Percentiles rank a stretch among this genome's conserved stretches.
Evolutionary conservation across 805 yeast genomes (phyloP).

Genomic region (Kuraishia piskuri): DNA sequence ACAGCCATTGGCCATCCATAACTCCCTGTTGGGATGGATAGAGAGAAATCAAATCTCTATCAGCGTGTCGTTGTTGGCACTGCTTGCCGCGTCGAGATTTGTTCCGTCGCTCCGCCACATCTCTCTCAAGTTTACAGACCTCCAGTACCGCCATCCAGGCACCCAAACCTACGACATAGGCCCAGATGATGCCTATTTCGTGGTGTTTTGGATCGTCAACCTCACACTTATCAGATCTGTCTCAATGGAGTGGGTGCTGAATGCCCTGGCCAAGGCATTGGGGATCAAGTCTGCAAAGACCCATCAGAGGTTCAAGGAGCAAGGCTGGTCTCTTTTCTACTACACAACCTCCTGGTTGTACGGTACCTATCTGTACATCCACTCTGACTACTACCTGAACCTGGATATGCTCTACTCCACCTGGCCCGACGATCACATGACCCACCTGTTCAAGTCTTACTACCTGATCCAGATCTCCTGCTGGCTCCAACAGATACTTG

Average conservation of each 20-base stretch:
- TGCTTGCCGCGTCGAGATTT: slow-evolving; percentile 11
- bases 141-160: slow-evolving; percentile 29
- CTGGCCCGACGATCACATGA: slow-evolving; percentile 69
- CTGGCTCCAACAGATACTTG: slow-evolving; percentile 77
- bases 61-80: slow-evolving; percentile 7
- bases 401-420: slow-evolving; percentile 49
- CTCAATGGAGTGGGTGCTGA: slow-evolving; percentile 48
- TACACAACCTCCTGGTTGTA: slow-evolving; percentile 43
- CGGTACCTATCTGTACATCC: slow-evolving; percentile 50
- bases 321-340: slow-evolving; percentile 68
- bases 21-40: neutral
- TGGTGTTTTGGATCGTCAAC: slow-evolving; percentile 44
- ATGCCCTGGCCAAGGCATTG: slow-evolving; percentile 42
- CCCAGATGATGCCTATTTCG: slow-evolving; percentile 42
- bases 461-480: slow-evolving; percentile 65
- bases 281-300: slow-evolving; percentile 43
- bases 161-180: slow-evolving; percentile 43
- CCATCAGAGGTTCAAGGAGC: slow-evolving; percentile 71
- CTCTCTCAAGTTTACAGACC: slow-evolving; percentile 27
- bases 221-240: slow-evolving; percentile 51
- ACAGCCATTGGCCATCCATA: neutral
- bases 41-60: slow-evolving; percentile 7
- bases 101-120: slow-evolving; percentile 18
- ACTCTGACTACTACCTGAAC: slow-evolving; percentile 52
- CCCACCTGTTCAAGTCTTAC: slow-evolving; percentile 49